Percentiles rank a stretch among this genome's conserved stretches.
Evolutionary conservation across 192 early-diverging fungal species (phyloP).

Genomic region (Podila minutissima): DNA sequence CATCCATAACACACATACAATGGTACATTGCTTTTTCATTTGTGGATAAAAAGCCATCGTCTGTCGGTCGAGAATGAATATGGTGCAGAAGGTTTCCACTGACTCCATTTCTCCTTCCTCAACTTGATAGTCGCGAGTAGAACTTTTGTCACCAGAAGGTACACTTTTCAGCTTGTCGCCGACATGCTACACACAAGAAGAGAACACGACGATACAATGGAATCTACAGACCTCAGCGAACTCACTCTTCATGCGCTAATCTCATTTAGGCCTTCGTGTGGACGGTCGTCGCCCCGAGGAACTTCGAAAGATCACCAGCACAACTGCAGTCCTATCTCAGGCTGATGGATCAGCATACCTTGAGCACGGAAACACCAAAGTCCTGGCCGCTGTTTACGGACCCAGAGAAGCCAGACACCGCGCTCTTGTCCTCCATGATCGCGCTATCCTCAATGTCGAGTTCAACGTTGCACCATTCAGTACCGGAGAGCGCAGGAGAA

Average conservation of each 20-base stretch:
- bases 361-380: conserved; percentile 97
- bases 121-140: conserved; percentile 55
- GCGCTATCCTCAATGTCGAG: conserved; percentile 87
- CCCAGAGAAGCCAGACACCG: conserved; percentile 84
- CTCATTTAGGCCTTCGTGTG: conserved; percentile 80
- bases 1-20: background rate
- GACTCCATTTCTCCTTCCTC: background rate
- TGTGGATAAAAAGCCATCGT: background rate
- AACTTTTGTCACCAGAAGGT: conserved; percentile 60
- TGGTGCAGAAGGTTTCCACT: background rate
- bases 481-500: conserved; percentile 85
- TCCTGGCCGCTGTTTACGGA: conserved; percentile 91
- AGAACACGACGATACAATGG: background rate
- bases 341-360: conserved; percentile 96
- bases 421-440: conserved; percentile 69
- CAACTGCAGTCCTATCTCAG: conserved; percentile 79
- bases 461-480: conserved; percentile 94
- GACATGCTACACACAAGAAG: background rate
- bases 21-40: background rate
- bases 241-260: background rate
- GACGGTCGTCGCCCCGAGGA: conserved; percentile 94
- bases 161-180: background rate
- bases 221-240: too few species aligned
- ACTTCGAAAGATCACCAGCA: conserved; percentile 83
- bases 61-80: background rate